Evolutionary conservation across 345 rosid species (phyloP), one percentile per base, ranked within the genome.

Genomic region (Rhizophora apiculata): DNA sequence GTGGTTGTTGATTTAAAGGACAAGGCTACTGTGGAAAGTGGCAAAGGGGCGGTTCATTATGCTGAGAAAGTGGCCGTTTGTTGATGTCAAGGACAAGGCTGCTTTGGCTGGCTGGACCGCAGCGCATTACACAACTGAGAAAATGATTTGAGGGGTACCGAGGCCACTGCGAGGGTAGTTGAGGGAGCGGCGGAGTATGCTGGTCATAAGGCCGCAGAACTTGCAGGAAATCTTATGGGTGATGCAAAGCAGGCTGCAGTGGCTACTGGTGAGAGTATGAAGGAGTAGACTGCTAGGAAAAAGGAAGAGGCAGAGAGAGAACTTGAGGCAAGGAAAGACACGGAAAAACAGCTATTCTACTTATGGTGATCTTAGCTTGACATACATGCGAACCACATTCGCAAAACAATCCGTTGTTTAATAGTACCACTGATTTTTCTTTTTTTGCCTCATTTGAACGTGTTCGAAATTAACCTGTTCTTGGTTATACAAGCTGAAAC

Each of bases 51-150:
- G 24, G 24, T 24, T 24, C 24, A 24, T 24, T 24, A 24, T 24
- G 85, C 88, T 0, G 93, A 85, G 27, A 75, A 78, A 67, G 76
- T 76, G 31, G 83, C 24, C 24, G 24, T 24, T 84, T 0, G 72
- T 22, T 22, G 89, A 78, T 11, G 81, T 78, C 0, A 86, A 86
- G 69, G 93, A 94, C 29, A 84, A 69, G 75, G 84, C 90, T 0
- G 83, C 80, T 0, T 84, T 63, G 6, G 86, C 73, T 3, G 96
- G 96, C 3, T 92, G 96, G 96, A 82, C 81, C 1, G 90, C 93
- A 0, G 93, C 91, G 1, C 89, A 94, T 71, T 84, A 74, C 69
- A 86, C 84, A 0, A 67, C 86, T 0, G 87, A 85, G 73, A 86
- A 86, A 59, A 73, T 80, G 0, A 85, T 83, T 83, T 73, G 88